These are phyloP conservation scores for Neodidymelliopsis sp. DNA, from an alignment of 2,329 filamentous ascomycete species.

Conservation along the genomic window DNA sequence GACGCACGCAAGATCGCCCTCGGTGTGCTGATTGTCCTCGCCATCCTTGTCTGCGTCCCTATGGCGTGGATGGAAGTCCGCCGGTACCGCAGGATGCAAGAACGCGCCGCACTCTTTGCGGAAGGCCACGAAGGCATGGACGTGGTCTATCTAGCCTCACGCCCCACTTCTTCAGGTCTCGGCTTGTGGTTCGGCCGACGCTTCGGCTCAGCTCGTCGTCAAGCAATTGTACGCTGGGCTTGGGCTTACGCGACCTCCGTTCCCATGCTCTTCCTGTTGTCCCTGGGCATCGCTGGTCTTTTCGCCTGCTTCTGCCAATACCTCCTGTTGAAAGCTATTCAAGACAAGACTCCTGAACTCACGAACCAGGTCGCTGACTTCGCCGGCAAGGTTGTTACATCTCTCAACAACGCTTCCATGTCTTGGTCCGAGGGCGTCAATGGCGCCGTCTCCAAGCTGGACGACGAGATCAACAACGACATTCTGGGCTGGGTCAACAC, in stretches of 20 bases:
- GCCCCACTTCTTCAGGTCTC: slow-evolving; percentile 75
- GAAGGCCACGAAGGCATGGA: slow-evolving; percentile 82
- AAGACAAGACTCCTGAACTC: slow-evolving; percentile 78
- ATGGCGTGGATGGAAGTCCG: slow-evolving; percentile 84
- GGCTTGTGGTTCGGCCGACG: slow-evolving; percentile 75
- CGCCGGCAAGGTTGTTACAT: slow-evolving; percentile 76
- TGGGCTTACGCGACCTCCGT: slow-evolving; percentile 87
- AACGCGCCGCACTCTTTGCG: slow-evolving; percentile 71
- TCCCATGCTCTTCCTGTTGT: slow-evolving; percentile 84
- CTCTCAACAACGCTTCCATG: slow-evolving; percentile 75
- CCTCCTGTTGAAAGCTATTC: slow-evolving; percentile 74
- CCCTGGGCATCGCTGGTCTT: slow-evolving; percentile 81
- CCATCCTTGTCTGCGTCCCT: slow-evolving; percentile 75
- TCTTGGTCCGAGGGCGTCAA: slow-evolving; percentile 82
- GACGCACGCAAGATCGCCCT: slow-evolving; percentile 78
- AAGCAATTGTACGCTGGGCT: slow-evolving; percentile 81
- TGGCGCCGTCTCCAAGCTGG: slow-evolving; percentile 69
- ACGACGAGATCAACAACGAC: slow-evolving; percentile 79
- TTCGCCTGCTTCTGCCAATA: slow-evolving; percentile 84
- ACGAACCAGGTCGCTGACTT: slow-evolving; percentile 79
- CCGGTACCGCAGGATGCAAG: slow-evolving; percentile 76
- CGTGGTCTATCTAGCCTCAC: slow-evolving; percentile 84
- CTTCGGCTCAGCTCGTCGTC: slow-evolving; percentile 69
- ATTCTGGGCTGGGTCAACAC: slow-evolving; percentile 88
- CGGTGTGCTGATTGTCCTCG: slow-evolving; percentile 73